Evolutionary conservation across 2,329 filamentous ascomycete genomes (phyloP).

Genomic region (Diaporthe helianthi): DNA sequence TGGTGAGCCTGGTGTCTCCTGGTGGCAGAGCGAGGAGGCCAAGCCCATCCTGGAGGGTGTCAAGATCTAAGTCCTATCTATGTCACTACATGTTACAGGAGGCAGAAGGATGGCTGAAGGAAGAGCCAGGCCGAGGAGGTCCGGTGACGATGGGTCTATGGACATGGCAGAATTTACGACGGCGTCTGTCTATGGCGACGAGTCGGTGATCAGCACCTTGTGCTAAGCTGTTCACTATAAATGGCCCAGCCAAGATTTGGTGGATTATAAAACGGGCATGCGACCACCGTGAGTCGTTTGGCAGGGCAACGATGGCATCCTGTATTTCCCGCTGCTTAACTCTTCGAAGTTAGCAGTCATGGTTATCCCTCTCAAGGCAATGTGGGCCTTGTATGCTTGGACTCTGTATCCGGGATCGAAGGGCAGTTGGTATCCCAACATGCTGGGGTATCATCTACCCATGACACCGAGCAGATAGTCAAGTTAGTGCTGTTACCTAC

Average conservation of each 20-base stretch:
- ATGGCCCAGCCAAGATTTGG: conserved; percentile 25
- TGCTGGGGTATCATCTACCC: neutral
- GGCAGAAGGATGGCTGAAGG: conserved; percentile 20
- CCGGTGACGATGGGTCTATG: conserved; percentile 36
- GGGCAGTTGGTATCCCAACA: conserved; percentile 40
- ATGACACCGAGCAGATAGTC: neutral
- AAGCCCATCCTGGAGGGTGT: conserved; percentile 72
- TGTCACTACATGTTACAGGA: neutral
- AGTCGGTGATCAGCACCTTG: conserved; percentile 34
- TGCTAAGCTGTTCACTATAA: conserved; percentile 11
- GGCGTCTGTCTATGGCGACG: conserved; percentile 41
- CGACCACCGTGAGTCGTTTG: conserved; percentile 36
- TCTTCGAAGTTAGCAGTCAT: conserved; percentile 9
- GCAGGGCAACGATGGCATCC: conserved; percentile 43
- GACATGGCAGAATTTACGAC: conserved; percentile 43
- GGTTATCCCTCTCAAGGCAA: conserved; percentile 26
- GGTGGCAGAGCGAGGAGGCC: conserved; percentile 87
- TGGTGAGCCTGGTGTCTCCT: conserved; percentile 78
- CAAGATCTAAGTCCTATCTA: conserved; percentile 53
- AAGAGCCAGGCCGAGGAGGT: conserved; percentile 32
- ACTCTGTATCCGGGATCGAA: conserved; percentile 34
- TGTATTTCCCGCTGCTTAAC: conserved; percentile 33
- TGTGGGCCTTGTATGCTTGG: conserved; percentile 17
- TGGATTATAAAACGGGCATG: conserved; percentile 32
- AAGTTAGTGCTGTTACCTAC: neutral